Base-by-base conservation (phyloP, 257 asterid species). In the Gynochthodes officinalis region DNA sequence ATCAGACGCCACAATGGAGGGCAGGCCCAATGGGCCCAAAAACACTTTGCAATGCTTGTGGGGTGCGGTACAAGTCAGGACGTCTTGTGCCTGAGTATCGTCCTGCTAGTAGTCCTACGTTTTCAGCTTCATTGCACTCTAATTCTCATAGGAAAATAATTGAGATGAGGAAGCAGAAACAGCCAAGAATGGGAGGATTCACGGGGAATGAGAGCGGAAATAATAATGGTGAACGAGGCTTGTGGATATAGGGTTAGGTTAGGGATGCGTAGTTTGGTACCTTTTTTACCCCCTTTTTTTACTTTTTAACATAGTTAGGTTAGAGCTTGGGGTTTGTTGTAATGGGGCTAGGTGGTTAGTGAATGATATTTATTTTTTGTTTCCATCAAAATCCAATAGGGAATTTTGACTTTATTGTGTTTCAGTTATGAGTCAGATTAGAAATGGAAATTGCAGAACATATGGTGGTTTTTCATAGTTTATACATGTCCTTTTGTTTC, bases 1-100 rank as follows among this genome's bases (percentile, higher is more conserved):
- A 89, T 63, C 86, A 89, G 84, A 93, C 98, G 2, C 98, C 98
- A 0, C 97, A 90, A 73, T 93, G 98, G 98, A 69, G 98, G 50
- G 95, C 95, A 0, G 98, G 98, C 0, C 98, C 98, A 0, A 83
- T 80, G 86, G 98, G 98, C 5, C 93, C 93, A 0, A 93, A 93
- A 46, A 90, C 98, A 0, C 86, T 93, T 18, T 92, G 98, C 77
- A 92, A 92, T 37, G 97, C 98, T 3, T 93, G 98, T 66, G 98
- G 98, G 35, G 98, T 92, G 52, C 83, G 98, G 66, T 92, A 77
- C 71, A 92, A 90, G 85, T 90, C 97, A 0, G 98, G 98, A 1
- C 93, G 98, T 4, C 85, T 93, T 4, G 78, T 93, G 59, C 97
- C 98, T 0, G 98, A 93, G 90, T 93, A 93, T 61, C 92, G 98